These are phyloP conservation scores for Fonsecaea erecta DNA, from an alignment of 2,329 filamentous ascomycete species.

Conservation along the genomic window DNA sequence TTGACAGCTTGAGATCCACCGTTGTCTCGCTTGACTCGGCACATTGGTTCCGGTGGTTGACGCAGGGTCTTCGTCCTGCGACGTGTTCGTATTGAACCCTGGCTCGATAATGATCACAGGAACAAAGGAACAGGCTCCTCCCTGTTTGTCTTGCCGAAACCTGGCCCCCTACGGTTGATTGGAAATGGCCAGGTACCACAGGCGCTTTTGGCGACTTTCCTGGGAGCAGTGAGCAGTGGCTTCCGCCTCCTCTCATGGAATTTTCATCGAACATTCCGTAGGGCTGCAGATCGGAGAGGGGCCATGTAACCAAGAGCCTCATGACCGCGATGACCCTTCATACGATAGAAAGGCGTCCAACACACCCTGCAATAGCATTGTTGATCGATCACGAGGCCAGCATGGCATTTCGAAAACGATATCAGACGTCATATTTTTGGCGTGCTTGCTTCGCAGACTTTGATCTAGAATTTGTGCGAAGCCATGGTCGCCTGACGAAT, in stretches of 20 bases:
- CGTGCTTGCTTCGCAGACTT: neutral
- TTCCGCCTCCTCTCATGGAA: slow-evolving; percentile 4
- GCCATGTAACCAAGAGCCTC: slow-evolving; percentile 6
- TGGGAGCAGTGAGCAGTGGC: neutral
- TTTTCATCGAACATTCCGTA: slow-evolving; percentile 11
- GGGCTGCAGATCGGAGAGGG: slow-evolving; percentile 12
- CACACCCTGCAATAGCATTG: neutral
- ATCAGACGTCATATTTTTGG: neutral
- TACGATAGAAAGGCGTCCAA: neutral
- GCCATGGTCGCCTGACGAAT: neutral
- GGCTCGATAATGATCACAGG: neutral
- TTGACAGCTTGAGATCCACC: no score
- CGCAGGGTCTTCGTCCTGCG: neutral
- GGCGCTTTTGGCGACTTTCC: neutral
- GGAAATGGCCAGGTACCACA: neutral
- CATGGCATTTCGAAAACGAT: neutral
- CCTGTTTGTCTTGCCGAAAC: neutral
- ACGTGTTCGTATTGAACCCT: neutral
- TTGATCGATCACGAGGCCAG: neutral
- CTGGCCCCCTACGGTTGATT: neutral
- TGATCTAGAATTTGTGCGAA: neutral
- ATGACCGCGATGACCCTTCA: neutral
- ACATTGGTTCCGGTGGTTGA: neutral
- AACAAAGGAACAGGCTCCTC: neutral
- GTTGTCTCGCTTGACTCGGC: neutral